These are phyloP conservation scores for Luffa aegyptiaca DNA, from an alignment of 306 rosid species.

Conservation along the genomic window DNA sequence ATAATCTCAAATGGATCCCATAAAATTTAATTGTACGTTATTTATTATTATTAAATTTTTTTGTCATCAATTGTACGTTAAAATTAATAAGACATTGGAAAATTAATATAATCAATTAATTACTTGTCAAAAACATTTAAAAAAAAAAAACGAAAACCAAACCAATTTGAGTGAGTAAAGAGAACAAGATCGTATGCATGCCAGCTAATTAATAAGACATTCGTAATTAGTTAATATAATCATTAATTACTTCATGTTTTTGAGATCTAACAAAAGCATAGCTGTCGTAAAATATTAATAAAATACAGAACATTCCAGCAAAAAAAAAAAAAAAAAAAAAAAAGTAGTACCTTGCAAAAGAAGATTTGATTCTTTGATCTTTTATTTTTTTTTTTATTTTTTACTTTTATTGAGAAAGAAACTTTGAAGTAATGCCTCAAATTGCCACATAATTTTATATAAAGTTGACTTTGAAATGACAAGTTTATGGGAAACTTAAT, in stretches of 20 bases:
- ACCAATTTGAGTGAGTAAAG: neutral
- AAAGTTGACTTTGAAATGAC: neutral
- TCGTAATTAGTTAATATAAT: neutral
- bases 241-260: neutral
- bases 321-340: neutral
- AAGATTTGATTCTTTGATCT: neutral
- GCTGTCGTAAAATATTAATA: neutral
- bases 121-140: no score
- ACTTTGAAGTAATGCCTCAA: neutral
- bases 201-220: neutral
- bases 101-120: no score
- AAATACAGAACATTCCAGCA: neutral
- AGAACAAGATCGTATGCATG: neutral
- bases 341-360: neutral
- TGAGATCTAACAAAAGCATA: neutral
- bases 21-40: neutral
- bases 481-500: neutral
- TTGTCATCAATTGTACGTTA: neutral
- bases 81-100: neutral
- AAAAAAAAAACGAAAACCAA: neutral
- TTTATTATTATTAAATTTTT: no score
- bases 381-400: neutral
- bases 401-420: neutral
- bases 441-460: neutral
- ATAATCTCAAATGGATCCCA: neutral